Base-by-base conservation (phyloP, 371 early-diverging fungal species). In the Mortierella sp. region DNA sequence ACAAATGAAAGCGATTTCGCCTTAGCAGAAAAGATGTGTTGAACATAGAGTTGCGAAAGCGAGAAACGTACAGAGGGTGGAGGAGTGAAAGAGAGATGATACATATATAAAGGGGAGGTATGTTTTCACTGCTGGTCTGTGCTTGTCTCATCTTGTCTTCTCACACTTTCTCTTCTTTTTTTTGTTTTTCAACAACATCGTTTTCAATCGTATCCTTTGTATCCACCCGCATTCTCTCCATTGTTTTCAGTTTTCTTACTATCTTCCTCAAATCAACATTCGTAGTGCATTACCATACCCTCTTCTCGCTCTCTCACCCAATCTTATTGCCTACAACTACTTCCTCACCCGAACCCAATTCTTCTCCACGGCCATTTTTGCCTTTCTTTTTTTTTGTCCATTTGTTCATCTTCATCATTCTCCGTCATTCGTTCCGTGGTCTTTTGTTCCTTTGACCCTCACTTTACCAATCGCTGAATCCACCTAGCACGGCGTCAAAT, bases 311-410 rank as follows among this genome's bases (percentile, higher is more conserved):
- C 34, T 19, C 34, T 55, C n/a, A n/a, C n/a, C n/a, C n/a, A n/a
- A n/a, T 19, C 16, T 13, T 26, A 7, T 14, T 16, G 45, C 14
- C 45, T 22, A n/a, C n/a, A n/a, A n/a, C 7, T 24, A 0, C 19
- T n/a, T 50, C 50, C 24, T 47, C 47, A n/a, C 24, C 58, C 34
- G 34, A 16, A 7, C 16, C 16, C 50, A 48, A 4, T 40, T 19
- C 14, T 70, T 34, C 40, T 63, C 45, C 34, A 61, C 22, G 16
- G 29, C 44, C 29, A 19, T 47, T 45, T 22, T 44, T 24, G 26
- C 61, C 50, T 44, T 41, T 41, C 26, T 61, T n/a, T 52, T 48
- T 64, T 64, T n/a, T 64, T 64, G 13, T 64, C 64, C 24, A 8
- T 64, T 26, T 64, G 5, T 64, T 64, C 31, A 26, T 13, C 31